Evolutionary conservation across 768 basidiomycete species (phyloP).

Genomic region (Pulveroboletus sp.): DNA sequence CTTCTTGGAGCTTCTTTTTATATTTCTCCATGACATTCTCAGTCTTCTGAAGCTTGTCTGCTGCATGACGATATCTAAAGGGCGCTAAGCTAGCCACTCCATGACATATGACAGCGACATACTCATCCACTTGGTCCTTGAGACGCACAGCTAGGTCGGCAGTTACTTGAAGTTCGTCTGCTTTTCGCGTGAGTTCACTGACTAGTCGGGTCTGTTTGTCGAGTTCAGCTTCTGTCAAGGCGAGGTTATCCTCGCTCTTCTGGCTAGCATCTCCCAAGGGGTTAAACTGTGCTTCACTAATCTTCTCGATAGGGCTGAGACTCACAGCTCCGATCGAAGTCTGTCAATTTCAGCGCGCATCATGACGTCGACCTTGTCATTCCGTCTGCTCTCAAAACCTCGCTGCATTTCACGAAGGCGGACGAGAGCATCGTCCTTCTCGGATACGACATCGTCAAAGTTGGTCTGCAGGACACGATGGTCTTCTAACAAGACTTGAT

Average conservation of each 20-base stretch:
- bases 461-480: slow-evolving; percentile 69
- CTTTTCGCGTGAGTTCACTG: slow-evolving; percentile 69
- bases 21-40: slow-evolving; percentile 99
- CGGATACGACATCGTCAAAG: slow-evolving; percentile 70
- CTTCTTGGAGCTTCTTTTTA: slow-evolving; percentile 96
- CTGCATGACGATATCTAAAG: slow-evolving; percentile 80
- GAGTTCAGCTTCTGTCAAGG: slow-evolving; percentile 73
- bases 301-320: slow-evolving; percentile 11
- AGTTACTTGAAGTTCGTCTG: slow-evolving; percentile 73
- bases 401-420: slow-evolving; percentile 57
- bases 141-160: slow-evolving; percentile 76
- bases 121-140: slow-evolving; percentile 97
- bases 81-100: background rate
- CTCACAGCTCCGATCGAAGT: slow-evolving; percentile 80
- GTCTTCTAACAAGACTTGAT: slow-evolving; percentile 70
- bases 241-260: slow-evolving; percentile 91
- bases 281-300: slow-evolving; percentile 19
- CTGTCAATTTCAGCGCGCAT: slow-evolving; percentile 80
- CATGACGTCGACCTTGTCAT: slow-evolving; percentile 71
- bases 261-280: slow-evolving; percentile 51
- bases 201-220: slow-evolving; percentile 71
- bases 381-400: slow-evolving; percentile 55
- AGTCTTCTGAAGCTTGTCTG: slow-evolving; percentile 87
- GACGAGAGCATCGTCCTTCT: slow-evolving; percentile 70
- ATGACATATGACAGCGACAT: background rate